Evolutionary conservation across 1,284 basidiomycete genomes (phyloP).

Genomic region (Trichosporon asahii): DNA sequence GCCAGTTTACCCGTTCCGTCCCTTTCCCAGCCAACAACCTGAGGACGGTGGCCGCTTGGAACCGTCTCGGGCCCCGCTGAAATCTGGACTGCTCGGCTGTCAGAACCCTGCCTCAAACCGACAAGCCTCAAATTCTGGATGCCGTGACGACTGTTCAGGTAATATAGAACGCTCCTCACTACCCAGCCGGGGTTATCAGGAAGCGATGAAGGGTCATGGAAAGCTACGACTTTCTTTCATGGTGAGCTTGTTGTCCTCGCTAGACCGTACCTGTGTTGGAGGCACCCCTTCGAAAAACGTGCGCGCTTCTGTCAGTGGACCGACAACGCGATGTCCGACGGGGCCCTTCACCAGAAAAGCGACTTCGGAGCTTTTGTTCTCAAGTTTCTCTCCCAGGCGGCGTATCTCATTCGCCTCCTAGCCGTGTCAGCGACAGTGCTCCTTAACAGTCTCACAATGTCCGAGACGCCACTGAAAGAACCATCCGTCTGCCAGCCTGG

Average conservation of each 20-base stretch:
- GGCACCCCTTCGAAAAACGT: constrained; percentile 57
- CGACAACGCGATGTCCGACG: constrained; percentile 50
- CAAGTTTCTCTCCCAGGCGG: neutral
- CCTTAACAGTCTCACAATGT: constrained; percentile 21
- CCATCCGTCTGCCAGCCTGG: constrained; percentile 75
- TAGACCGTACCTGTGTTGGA: constrained; percentile 49
- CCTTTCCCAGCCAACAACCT: constrained; percentile 93
- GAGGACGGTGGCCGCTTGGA: neutral
- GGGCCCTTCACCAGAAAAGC: constrained; percentile 33
- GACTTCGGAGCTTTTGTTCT: neutral
- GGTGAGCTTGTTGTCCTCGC: neutral
- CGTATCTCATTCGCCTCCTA: constrained; percentile 38
- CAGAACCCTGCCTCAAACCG: constrained; percentile 62
- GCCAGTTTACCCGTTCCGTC: constrained; percentile 78
- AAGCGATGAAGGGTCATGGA: constrained; percentile 82
- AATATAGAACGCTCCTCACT: constrained; percentile 83
- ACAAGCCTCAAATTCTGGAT: constrained; percentile 62
- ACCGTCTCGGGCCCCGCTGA: neutral
- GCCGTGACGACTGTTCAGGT: constrained; percentile 60
- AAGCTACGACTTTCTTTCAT: constrained; percentile 63
- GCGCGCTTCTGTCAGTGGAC: constrained; percentile 60
- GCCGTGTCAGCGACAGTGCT: neutral
- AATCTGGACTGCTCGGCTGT: constrained; percentile 27
- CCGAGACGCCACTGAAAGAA: constrained; percentile 16
- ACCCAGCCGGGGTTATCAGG: constrained; percentile 86